Evolutionary conservation across 192 early-diverging fungal species (phyloP), one percentile per base, ranked within the genome.

Genomic region (Linnemannia hyalina): DNA sequence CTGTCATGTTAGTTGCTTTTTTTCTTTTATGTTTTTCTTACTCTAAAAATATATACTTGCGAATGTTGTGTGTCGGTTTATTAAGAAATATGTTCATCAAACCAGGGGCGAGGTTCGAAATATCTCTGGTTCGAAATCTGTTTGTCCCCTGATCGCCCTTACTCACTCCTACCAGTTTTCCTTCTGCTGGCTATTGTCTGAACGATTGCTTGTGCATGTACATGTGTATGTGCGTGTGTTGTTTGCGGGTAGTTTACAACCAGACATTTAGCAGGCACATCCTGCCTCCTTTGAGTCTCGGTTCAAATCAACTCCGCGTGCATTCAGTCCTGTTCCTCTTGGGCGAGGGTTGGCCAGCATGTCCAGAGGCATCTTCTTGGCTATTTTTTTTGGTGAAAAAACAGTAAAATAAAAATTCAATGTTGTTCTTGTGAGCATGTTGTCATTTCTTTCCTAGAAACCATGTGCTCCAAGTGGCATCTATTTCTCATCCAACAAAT

Each of bases 331-430:
- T 36, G 78, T 60, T 70, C 81, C 81, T 82, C 89, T 88, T 76
- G 79, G 85, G 82, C 92, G 92, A 69, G 92, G 87, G 74, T 90
- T 92, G 73, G 89, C 89, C 26, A 93, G 88, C 79, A 92, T 91
- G 76, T 92, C 93, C 72, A 93, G 88, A 46, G 95, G 95, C 81
- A 95, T 93, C 81, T 91, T 94, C 89, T 90, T 92, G 47, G 95
- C 95, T 91, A 80, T 29, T 57, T 26, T 49, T 69, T 44, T 35
- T 47, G 75, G 75, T 18, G 35, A 49, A 9, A 49, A 49, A 35
- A n/a, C 46, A 15, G 41, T 69, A 29, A 47, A 57, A 22, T 10
- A 40, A 18, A 6, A n/a, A 54, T 29, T 3, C 13, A 42, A n/a
- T 57, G 60, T 57, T 32, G 46, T 29, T 18, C 23, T 11, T 65